Conservation (phyloP, 1,139 yeast genomes). For the Kazachstania sp. region DNA sequence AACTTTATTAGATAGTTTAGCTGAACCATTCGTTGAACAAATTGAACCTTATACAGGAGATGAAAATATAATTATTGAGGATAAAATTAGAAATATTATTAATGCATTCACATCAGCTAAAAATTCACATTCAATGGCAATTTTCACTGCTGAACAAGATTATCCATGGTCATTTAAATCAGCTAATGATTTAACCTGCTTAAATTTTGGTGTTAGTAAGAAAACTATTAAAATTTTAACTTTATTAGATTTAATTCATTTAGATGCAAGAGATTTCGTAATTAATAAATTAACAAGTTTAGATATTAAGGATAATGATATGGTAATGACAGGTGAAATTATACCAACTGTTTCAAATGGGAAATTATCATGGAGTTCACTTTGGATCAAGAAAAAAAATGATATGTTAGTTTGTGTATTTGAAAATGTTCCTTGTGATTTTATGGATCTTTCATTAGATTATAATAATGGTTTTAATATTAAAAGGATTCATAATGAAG, state of each 20-base stretch:
- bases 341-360: conserved; percentile 40
- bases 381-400: conserved; percentile 79
- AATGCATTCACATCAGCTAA: conserved; percentile 58
- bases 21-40: conserved; percentile 63
- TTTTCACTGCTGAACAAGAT: conserved; percentile 69
- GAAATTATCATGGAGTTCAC: conserved; percentile 54
- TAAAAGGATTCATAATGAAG: conserved; percentile 15
- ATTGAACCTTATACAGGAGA: neutral
- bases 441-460: conserved; percentile 49
- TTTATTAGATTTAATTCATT: conserved; percentile 68
- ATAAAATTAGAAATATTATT: conserved; percentile 28
- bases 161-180: conserved; percentile 77
- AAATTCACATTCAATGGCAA: conserved; percentile 66
- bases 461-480: conserved; percentile 19
- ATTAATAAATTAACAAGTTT: conserved; percentile 43
- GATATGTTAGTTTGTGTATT: conserved; percentile 72
- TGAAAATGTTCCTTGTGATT: conserved; percentile 81
- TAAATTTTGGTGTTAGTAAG: conserved; percentile 75
- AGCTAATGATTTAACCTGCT: conserved; percentile 82
- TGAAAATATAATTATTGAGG: conserved; percentile 5
- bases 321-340: conserved; percentile 49
- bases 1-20: conserved; percentile 55
- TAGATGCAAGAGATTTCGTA: conserved; percentile 62
- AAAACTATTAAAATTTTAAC: conserved; percentile 54
- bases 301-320: conserved; percentile 34